Evolutionary conservation across 2,329 filamentous ascomycete genomes (phyloP).

Genomic region (Alternaria panax): DNA sequence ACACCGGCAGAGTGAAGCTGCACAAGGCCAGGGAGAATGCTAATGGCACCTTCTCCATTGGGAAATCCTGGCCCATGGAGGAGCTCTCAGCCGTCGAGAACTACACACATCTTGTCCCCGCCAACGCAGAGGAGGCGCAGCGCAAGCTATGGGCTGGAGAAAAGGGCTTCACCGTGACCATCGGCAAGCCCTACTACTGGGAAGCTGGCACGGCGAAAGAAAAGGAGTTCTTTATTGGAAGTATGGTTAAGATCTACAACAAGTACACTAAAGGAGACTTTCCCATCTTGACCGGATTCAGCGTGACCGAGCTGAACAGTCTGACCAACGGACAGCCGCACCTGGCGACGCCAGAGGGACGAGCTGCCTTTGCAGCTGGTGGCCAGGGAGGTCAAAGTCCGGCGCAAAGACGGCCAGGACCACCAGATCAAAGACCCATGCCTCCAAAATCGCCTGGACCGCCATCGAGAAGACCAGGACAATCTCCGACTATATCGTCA

Average conservation of each 20-base stretch:
- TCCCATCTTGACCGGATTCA: conserved; percentile 84
- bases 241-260: conserved; percentile 91
- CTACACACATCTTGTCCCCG: conserved; percentile 69
- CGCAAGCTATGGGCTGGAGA: conserved; percentile 79
- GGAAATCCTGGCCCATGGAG: conserved; percentile 97
- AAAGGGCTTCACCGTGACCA: conserved; percentile 83
- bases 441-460: conserved; percentile 33
- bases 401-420: conserved; percentile 20
- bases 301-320: conserved; percentile 76
- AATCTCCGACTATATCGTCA: conserved; percentile 16
- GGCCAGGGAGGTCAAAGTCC: conserved; percentile 19
- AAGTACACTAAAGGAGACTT: conserved; percentile 81
- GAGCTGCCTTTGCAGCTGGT: conserved; percentile 22
- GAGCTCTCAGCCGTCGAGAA: conserved; percentile 86
- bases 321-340: conserved; percentile 65
- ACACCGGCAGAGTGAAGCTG: conserved; percentile 89
- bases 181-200: conserved; percentile 98
- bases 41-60: conserved; percentile 94
- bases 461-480: conserved; percentile 32
- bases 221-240: conserved; percentile 98
- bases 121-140: conserved; percentile 66
- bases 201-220: conserved; percentile 91
- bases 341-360: conserved; percentile 39
- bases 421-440: conserved; percentile 27
- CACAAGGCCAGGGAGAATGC: conserved; percentile 97